These are phyloP conservation scores for Aureobasidium vineae DNA, from an alignment of 2,329 filamentous ascomycete species.

Conservation along the genomic window DNA sequence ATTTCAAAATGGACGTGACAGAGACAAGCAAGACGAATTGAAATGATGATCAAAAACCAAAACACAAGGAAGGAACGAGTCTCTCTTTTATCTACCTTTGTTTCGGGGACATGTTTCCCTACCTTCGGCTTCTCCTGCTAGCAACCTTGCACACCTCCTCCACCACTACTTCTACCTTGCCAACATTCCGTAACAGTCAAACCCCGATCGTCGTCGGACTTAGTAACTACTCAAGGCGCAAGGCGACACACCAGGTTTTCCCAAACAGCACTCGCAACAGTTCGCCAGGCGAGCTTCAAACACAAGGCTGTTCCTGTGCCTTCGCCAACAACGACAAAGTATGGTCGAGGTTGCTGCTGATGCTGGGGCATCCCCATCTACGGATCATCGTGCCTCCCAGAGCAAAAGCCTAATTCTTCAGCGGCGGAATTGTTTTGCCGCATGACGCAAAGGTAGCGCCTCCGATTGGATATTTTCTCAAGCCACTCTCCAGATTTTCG, in stretches of 20 bases:
- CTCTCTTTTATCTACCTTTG: conserved; percentile 14
- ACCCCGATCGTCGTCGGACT: background rate
- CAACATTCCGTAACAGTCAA: background rate
- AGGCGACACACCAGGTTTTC: background rate
- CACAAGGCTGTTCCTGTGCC: background rate
- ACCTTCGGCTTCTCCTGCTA: conserved; percentile 8
- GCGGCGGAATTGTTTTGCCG: conserved; percentile 10
- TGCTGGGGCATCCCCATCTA: background rate
- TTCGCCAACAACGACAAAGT: background rate
- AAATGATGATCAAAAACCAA: background rate
- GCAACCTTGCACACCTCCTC: background rate
- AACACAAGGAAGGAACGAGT: background rate
- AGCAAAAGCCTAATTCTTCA: background rate
- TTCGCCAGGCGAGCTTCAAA: background rate
- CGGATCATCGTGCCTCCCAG: conserved; percentile 23
- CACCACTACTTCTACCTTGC: background rate
- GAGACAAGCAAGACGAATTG: background rate
- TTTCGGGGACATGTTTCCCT: conserved; percentile 22
- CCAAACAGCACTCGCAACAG: background rate
- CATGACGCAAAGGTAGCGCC: background rate
- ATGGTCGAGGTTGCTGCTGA: background rate
- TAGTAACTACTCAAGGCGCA: background rate
- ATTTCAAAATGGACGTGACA: background rate
- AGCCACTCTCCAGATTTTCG: background rate
- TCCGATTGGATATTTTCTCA: background rate